phyloP scores from a whole-genome alignment of 2,329 filamentous ascomycete species.

The Gyromitra esculenta region DNA sequence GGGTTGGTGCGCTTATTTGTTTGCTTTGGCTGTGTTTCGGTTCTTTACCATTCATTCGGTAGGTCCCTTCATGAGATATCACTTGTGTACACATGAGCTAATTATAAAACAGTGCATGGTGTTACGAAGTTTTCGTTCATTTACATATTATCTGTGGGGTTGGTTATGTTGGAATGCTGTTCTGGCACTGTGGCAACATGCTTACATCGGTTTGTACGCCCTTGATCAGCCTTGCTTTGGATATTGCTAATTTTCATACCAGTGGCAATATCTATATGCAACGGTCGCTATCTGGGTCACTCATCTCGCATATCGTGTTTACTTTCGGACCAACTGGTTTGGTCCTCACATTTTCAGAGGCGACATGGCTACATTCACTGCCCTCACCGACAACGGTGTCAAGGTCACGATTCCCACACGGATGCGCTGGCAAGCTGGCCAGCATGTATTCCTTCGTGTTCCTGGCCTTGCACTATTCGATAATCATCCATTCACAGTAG shows the following conservation, averaged over 20 bases:
- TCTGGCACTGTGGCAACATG: constrained; percentile 97
- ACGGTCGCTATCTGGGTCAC: constrained; percentile 80
- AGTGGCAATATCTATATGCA: constrained; percentile 84
- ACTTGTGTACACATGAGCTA: constrained; percentile 9
- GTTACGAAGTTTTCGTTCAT: constrained; percentile 83
- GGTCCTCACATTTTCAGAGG: constrained; percentile 83
- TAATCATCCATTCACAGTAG: constrained; percentile 95
- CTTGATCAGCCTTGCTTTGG: background rate
- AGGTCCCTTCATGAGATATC: constrained; percentile 62
- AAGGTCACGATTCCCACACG: constrained; percentile 94
- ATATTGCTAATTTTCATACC: background rate
- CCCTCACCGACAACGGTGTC: constrained; percentile 92
- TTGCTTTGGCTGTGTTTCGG: constrained; percentile 84
- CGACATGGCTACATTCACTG: constrained; percentile 87
- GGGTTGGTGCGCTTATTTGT: constrained; percentile 81
- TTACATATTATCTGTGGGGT: constrained; percentile 84
- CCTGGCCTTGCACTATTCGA: constrained; percentile 89
- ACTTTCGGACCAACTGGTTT: constrained; percentile 90
- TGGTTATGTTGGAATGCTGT: constrained; percentile 82
- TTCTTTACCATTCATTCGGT: constrained; percentile 80
- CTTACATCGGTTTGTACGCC: constrained; percentile 69
- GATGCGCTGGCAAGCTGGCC: constrained; percentile 90
- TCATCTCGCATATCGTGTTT: constrained; percentile 73
- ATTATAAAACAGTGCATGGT: constrained; percentile 40
- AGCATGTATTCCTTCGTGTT: constrained; percentile 95